Percentiles rank a stretch among this genome's conserved stretches.
Conservation (phyloP, 2,329 filamentous ascomycete species). For the Neonectria sp. region DNA sequence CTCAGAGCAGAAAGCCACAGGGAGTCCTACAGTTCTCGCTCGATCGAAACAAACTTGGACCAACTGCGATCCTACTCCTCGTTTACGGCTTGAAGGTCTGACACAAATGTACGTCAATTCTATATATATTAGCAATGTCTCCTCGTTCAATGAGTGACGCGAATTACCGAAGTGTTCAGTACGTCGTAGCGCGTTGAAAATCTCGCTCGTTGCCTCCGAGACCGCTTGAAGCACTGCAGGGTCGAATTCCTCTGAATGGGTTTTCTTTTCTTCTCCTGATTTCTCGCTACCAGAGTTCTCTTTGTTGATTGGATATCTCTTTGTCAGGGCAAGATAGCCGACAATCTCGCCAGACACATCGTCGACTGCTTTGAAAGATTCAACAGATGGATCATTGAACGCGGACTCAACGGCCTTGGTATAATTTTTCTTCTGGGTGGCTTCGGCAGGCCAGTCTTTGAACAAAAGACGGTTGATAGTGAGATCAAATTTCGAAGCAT, state of each 20-base stretch:
- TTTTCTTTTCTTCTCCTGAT: not conserved
- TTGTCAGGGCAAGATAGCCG: slow-evolving; percentile 22
- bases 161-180: slow-evolving; percentile 18
- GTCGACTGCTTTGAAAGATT: slow-evolving; percentile 25
- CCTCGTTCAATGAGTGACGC: no score
- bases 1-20: slow-evolving; percentile 17
- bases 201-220: not conserved
- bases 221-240: slow-evolving; percentile 4
- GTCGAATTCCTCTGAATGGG: not conserved
- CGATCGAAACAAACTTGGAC: slow-evolving; percentile 2
- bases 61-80: slow-evolving; percentile 18
- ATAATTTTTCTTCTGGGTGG: slow-evolving; percentile 9
- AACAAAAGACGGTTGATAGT: slow-evolving; percentile 28
- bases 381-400: not conserved
- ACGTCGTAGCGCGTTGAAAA: not conserved
- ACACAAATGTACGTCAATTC: slow-evolving; percentile 31
- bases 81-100: slow-evolving; percentile 13
- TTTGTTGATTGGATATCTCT: not conserved
- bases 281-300: not conserved
- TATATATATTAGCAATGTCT: not conserved
- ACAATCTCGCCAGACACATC: slow-evolving; percentile 16
- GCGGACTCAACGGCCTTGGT: slow-evolving; percentile 1
- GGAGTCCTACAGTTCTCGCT: slow-evolving; percentile 5
- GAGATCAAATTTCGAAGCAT: slow-evolving; percentile 20
- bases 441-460: slow-evolving; percentile 26